These are phyloP conservation scores for Aspergillus carlsbadensis DNA, from an alignment of 495 filamentous ascomycete species.

Conservation along the genomic window DNA sequence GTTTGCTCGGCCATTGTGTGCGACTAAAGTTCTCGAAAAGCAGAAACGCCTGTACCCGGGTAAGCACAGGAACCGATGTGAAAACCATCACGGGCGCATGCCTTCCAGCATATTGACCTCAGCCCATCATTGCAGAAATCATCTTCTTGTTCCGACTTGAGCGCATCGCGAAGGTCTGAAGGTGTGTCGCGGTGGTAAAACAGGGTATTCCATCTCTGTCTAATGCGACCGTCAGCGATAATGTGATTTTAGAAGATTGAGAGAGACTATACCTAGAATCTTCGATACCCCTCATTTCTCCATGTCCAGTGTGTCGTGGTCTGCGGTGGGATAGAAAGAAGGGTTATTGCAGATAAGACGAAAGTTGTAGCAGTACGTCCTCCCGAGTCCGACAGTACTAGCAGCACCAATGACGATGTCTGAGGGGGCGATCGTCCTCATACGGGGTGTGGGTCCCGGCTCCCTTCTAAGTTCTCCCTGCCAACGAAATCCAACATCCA, in stretches of 20 bases:
- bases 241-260: not conserved
- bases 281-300: constrained; percentile 62
- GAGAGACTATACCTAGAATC: constrained; percentile 53
- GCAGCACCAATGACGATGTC: not conserved
- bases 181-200: constrained; percentile 59
- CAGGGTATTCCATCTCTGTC: constrained; percentile 66
- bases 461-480: not conserved
- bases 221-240: constrained; percentile 20
- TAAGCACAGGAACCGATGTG: constrained; percentile 15
- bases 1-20: constrained; percentile 63
- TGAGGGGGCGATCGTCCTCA: constrained; percentile 2
- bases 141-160: constrained; percentile 55
- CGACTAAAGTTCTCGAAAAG: constrained; percentile 70
- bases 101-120: constrained; percentile 94
- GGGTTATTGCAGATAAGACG: constrained; percentile 2
- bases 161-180: constrained; percentile 62
- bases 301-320: constrained; percentile 17
- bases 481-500: not conserved
- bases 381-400: not conserved
- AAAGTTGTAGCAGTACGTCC: not conserved
- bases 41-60: constrained; percentile 64
- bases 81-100: constrained; percentile 29
- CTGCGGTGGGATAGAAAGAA: constrained; percentile 13
- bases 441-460: too few species aligned
- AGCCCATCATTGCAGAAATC: constrained; percentile 69